These are phyloP conservation scores for Ehretia macrophylla DNA, from an alignment of 257 asterid genomes.

Conservation along the genomic window DNA sequence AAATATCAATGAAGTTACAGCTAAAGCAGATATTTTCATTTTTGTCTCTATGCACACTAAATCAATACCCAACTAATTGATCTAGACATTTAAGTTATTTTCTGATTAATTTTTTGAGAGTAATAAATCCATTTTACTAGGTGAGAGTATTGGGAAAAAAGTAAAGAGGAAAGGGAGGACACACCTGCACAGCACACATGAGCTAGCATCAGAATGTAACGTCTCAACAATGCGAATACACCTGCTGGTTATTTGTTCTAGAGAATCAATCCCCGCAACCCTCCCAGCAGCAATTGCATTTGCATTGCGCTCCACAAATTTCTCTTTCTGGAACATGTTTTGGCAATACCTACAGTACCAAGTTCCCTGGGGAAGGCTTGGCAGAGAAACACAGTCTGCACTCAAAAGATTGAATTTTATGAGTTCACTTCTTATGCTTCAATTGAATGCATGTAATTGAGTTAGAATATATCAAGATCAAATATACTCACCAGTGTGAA, in stretches of 20 bases:
- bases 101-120: too few species aligned
- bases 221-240: conserved; percentile 57
- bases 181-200: conserved; percentile 92
- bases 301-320: conserved; percentile 44
- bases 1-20: not conserved
- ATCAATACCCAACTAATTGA: not conserved
- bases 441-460: too few species aligned
- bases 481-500: conserved; percentile 27
- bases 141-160: not conserved
- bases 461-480: too few species aligned
- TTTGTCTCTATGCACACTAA: not conserved
- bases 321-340: conserved; percentile 53
- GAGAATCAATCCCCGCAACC: conserved; percentile 68
- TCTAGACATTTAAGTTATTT: too few species aligned
- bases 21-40: not conserved
- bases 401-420: too few species aligned
- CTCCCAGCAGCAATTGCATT: conserved; percentile 96
- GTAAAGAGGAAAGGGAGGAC: conserved; percentile 9
- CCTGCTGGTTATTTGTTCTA: conserved; percentile 65
- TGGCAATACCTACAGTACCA: conserved; percentile 78
- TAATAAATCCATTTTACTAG: too few species aligned
- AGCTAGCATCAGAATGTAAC: conserved; percentile 50
- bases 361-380: conserved; percentile 50
- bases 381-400: conserved; percentile 54
- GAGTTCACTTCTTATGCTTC: too few species aligned